Base-by-base conservation (phyloP, 805 yeast genomes). In the Kazachstania psychrophila region DNA sequence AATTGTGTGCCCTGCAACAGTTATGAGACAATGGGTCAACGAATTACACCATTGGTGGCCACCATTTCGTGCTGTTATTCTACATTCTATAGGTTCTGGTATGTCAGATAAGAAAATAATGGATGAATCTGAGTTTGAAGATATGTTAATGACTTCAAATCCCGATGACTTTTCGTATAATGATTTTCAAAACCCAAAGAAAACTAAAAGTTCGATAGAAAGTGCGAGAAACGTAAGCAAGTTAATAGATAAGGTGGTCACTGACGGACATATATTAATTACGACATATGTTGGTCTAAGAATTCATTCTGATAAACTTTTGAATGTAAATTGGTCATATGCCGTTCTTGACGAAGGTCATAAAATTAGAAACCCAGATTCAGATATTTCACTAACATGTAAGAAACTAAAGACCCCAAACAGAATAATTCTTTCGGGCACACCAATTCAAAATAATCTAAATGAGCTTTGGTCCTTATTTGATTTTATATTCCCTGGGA, bases 41-140 rank as follows among this genome's bases (percentile, higher is more conserved):
- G 98, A 92, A 58, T 75, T 92, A 33, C 97, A 89, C 49, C 73
- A 79, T 34, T 92, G 98, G 98, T 92, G 97, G 97, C 96, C 97
- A 3, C 86, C 96, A 0, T 67, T 92, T 19, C 61, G 98, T 42
- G 76, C 87, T 4, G 76, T 84, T 4, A 85, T 92, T 33, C 61
- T 92, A 23, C 98, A 92, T 56, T 79, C 96, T 1, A 92, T 87
- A 33, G 98, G 98, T 0, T 65, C 86, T 1, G 97, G 95, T 1
- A 79, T 89, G 88, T 52, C 58, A 10, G 49, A 58, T 1, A 56
- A 51, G 31, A 48, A 38, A 26, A 56, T 48, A 2, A 37, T 56
- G 0, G 65, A 61, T 11, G 76, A 70, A 34, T 75, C 68, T 9
- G 73, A 69, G 17, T 51, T 75, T n/a, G 84, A 79, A 40, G 61